Conservation (phyloP, 768 basidiomycete species). For the Suillus variegatus region DNA sequence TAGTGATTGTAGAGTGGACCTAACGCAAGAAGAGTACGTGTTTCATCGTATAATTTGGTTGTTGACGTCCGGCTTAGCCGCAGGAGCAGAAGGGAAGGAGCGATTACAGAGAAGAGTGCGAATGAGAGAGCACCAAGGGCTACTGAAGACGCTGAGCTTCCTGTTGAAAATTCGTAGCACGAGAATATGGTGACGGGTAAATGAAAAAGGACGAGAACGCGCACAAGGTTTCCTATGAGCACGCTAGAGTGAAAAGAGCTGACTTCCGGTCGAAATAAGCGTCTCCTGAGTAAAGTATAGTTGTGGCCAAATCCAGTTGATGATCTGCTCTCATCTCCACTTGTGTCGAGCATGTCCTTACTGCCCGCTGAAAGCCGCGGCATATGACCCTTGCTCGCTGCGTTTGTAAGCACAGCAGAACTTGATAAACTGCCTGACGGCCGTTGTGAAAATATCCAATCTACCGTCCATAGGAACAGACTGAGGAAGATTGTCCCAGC, state of each 20-base stretch:
- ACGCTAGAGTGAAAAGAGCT: conserved; percentile 81
- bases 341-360: conserved; percentile 52
- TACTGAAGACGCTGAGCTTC: conserved; percentile 56
- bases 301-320: conserved; percentile 25
- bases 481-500: conserved; percentile 73
- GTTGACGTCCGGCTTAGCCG: conserved; percentile 82
- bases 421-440: conserved; percentile 20
- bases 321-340: conserved; percentile 31
- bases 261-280: conserved; percentile 51
- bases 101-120: conserved; percentile 70
- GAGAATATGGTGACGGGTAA: conserved; percentile 93
- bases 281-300: conserved; percentile 29
- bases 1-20: conserved; percentile 97
- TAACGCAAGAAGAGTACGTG: conserved; percentile 83
- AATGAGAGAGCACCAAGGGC: conserved; percentile 85
- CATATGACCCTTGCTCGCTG: conserved; percentile 30
- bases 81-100: conserved; percentile 74
- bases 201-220: conserved; percentile 90
- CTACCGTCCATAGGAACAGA: conserved; percentile 70
- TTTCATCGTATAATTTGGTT: conserved; percentile 93
- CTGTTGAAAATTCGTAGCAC: conserved; percentile 57
- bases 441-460: conserved; percentile 46
- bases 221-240: conserved; percentile 88
- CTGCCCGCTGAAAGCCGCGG: conserved; percentile 44
- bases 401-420: conserved; percentile 18